A percentile compares a stretch with the other conserved stretches of the same genome.
Conservation (phyloP, 768 basidiomycete genomes). For the Naganishia onofrii region DNA sequence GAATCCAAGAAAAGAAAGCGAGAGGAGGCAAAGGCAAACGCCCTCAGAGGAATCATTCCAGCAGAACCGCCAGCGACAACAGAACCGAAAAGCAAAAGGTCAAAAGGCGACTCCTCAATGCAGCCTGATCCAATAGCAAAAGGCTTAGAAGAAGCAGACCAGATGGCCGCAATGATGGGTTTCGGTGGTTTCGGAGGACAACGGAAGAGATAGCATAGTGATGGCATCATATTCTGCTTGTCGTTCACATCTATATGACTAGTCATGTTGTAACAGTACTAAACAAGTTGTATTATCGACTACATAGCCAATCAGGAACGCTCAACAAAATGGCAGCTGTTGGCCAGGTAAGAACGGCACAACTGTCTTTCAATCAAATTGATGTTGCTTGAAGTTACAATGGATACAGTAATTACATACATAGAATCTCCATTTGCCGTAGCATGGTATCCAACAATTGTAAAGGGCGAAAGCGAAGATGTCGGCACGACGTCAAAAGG, state of each 20-base stretch:
- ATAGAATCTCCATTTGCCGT: neutral
- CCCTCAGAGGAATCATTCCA: conserved; percentile 21
- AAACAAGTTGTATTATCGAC: conserved; percentile 2
- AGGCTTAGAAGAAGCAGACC: conserved; percentile 17
- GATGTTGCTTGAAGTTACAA: neutral
- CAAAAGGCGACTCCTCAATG: neutral
- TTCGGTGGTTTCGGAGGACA: conserved; percentile 75
- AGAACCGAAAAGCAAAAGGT: conserved; percentile 27
- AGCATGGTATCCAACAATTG: neutral
- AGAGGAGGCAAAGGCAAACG: conserved; percentile 57
- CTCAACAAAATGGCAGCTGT: neutral
- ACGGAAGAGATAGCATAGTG: conserved; percentile 16
- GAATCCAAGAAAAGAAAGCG: conserved; percentile 64
- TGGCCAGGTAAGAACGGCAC: too few species aligned
- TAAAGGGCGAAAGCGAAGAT: conserved; percentile 13
- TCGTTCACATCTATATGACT: neutral
- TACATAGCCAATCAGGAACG: neutral
- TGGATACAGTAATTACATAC: neutral
- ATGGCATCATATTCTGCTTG: neutral
- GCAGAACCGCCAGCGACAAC: conserved; percentile 12
- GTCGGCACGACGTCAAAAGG: too few species aligned
- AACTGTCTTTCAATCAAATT: too few species aligned
- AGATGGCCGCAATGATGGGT: conserved; percentile 79
- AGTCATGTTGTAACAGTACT: conserved; percentile 13
- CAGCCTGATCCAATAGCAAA: neutral